These are phyloP conservation scores for Pouteria campechiana DNA, from an alignment of 179 eudicot species.

Conservation along the genomic window DNA sequence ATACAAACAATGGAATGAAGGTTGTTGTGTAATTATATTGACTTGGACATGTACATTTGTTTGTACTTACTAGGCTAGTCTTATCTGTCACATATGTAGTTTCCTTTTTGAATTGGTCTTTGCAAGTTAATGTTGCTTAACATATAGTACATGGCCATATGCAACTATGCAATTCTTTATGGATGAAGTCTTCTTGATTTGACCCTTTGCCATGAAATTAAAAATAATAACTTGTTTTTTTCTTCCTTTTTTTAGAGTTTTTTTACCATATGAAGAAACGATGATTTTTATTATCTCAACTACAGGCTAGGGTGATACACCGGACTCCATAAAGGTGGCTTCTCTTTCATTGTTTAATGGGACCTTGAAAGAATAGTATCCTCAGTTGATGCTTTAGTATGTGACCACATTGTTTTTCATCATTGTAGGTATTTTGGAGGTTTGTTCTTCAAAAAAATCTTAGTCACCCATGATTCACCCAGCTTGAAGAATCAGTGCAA, in stretches of 20 bases:
- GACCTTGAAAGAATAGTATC: neutral
- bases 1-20: no score
- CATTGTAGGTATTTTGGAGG: constrained; percentile 78
- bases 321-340: constrained; percentile 82
- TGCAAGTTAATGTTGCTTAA: no score
- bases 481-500: no score
- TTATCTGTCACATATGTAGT: no score
- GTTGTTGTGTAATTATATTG: no score
- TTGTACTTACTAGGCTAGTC: no score
- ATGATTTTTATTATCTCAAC: constrained; percentile 82
- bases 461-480: constrained; percentile 18
- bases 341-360: constrained; percentile 12
- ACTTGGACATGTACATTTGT: no score
- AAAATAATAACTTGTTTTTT: neutral
- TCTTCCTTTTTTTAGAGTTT: constrained; percentile 27
- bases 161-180: no score
- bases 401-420: constrained; percentile 5
- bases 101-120: no score
- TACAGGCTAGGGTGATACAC: constrained; percentile 89
- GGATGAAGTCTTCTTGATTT: neutral
- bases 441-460: constrained; percentile 67
- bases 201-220: neutral
- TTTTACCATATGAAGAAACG: constrained; percentile 28
- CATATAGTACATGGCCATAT: no score
- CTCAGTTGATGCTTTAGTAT: neutral